Evolutionary conservation across 495 filamentous ascomycete species (phyloP), one percentile per base, ranked within the genome.

Genomic region (Neurospora sp.): DNA sequence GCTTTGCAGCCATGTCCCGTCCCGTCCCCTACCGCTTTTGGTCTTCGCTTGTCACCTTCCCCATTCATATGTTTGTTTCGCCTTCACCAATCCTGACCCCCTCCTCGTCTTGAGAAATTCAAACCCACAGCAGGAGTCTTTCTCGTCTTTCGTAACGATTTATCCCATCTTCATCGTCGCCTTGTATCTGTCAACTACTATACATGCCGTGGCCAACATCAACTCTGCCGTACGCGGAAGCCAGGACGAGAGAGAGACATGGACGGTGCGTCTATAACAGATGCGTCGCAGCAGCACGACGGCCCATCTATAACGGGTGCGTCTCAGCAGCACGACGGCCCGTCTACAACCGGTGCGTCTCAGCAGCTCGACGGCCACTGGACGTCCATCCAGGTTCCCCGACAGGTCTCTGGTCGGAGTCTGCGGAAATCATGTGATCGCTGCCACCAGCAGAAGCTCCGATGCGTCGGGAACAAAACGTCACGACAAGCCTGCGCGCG

Each of bases 361-460:
- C 65, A 69, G 65, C 65, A 37, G 65, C 65, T 69, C 65, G 65
- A 69, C 65, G 65, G 65, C 65, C 65, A 69, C 65, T 69, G 65
- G 65, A 69, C 65, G 65, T 69, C 65, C 65, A 31, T 69, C n/a
- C 65, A 69, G 27, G 65, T 69, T 69, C 65, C 65, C 65, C 65
- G 10, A 31, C 65, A 69, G 65, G 65, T 69, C 18, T 69, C 65
- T 69, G 65, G 65, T 69, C 65, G n/a, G 27, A 69, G 65, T 31
- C 65, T 69, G 27, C 65, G 65, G 65, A 69, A 69, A 69, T 69
- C 65, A 69, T 69, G 65, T 69, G 65, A 69, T 69, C 65, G 65
- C 65, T 69, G 65, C 65, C 65, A 69, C 65, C 65, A 69, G 65
- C 65, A 69, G 65, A 69, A 69, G 65, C 65, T 69, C 65, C 65